Base-by-base conservation (phyloP, 225 moss, liverwort and hornwort species). In the Anthoceros angustus region DNA sequence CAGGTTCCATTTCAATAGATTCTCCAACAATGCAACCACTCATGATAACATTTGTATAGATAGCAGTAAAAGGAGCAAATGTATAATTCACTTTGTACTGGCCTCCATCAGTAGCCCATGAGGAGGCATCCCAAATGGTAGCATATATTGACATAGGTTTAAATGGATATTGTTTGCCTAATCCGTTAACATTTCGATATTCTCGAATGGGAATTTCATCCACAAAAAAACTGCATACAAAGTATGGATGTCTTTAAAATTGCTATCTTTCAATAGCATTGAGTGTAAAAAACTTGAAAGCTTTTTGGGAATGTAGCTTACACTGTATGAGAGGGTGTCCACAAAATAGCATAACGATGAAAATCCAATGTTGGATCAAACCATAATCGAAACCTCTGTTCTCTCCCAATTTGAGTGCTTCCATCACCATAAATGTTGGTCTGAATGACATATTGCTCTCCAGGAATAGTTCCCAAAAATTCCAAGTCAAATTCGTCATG, bases 401-500 rank as follows among this genome's bases (percentile, higher is more conserved):
- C 93, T 41, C 93, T 74, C n/a, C 90, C 93, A 7, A 62, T 84
- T 45, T 72, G 42, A 16, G 89, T 89, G 68, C 88, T 86, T 24
- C 93, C 93, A 32, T 94, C 79, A 63, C 86, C 90, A 15, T 90
- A 94, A 18, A 94, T 66, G 64, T 94, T 94, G 10, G 93, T 94
- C 68, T 94, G 93, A 14, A 94, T 68, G 16, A 84, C 79, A 72
- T 94, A 94, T 0, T 79, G 81, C 42, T 75, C 69, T 9, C 90
- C 93, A 18, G 84, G 70, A 50, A 77, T 70, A 43, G 85, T 83
- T 60, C 93, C 93, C 3, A 94, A 82, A 48, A 94, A 94, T 40
- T 94, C 93, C 66, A 94, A 77, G 68, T 94, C 93, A 69, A 94
- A 83, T 70, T 94, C 93, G 72, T 94, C 93, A 74, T 94, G 93